phyloP scores from a whole-genome alignment of 306 rosid species.

The Quercus ilex region DNA sequence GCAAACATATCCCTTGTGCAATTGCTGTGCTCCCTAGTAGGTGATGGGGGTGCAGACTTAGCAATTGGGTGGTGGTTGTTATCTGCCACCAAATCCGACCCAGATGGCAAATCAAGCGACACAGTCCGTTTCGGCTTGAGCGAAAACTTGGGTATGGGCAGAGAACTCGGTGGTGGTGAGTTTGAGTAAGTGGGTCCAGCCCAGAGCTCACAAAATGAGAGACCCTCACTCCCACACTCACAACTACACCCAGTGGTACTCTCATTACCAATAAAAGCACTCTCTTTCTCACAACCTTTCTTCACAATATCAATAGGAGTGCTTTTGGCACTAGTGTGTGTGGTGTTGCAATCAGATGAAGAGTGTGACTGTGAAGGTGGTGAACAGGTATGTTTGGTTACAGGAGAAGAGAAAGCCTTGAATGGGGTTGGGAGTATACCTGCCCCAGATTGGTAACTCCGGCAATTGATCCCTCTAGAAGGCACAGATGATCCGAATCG shows the following conservation, averaged over 20 bases:
- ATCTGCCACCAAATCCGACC: slow-evolving; percentile 36
- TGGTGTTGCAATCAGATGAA: slow-evolving; percentile 22
- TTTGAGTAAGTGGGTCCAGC: slow-evolving; percentile 96
- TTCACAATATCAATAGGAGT: slow-evolving; percentile 54
- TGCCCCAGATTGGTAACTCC: slow-evolving; percentile 65
- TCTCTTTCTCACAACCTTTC: slow-evolving; percentile 24
- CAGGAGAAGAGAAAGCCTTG: slow-evolving; percentile 34
- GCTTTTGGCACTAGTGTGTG: slow-evolving; percentile 27
- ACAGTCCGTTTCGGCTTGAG: slow-evolving; percentile 60
- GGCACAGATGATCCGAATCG: slow-evolving; percentile 41
- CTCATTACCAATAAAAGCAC: slow-evolving; percentile 20
- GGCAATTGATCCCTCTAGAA: slow-evolving; percentile 59
- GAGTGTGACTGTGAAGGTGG: slow-evolving; percentile 39
- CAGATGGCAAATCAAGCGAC: slow-evolving; percentile 52
- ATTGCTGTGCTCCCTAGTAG: slow-evolving; percentile 33
- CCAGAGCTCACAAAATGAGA: slow-evolving; percentile 80
- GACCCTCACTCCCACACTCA: slow-evolving; percentile 4
- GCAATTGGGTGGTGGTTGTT: slow-evolving; percentile 44
- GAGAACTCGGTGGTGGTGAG: slow-evolving; percentile 88
- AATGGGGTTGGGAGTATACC: slow-evolving; percentile 68
- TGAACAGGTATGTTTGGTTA: slow-evolving; percentile 24
- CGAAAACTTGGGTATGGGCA: slow-evolving; percentile 86
- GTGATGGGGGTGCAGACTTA: slow-evolving; percentile 68
- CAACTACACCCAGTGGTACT: background rate
- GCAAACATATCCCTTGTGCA: slow-evolving; percentile 48